Evolutionary conservation across 2,329 filamentous ascomycete genomes (phyloP).

Genomic region (Fusarium denticulatum): DNA sequence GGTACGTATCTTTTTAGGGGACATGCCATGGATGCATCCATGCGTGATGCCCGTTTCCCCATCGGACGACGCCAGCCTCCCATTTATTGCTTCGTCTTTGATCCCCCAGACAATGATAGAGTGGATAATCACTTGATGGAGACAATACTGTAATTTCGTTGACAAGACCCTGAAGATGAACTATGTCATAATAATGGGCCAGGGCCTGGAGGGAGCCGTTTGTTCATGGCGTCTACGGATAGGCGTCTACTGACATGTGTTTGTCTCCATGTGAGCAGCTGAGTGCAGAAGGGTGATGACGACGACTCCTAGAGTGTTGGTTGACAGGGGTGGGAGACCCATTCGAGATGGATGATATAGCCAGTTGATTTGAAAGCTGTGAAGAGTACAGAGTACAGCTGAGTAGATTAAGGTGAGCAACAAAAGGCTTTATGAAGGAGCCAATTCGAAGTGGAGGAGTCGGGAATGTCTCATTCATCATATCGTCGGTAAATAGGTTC

Average conservation of each 20-base stretch:
- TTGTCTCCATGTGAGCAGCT: not conserved
- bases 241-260: not conserved
- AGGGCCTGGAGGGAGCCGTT: constrained; percentile 10
- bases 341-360: not conserved
- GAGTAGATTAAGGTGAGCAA: not conserved
- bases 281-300: constrained; percentile 23
- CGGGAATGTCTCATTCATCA: not conserved
- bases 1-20: constrained; percentile 4
- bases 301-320: constrained; percentile 23
- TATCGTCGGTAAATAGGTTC: not conserved
- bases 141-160: not conserved
- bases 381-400: not conserved
- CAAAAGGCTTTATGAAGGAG: not conserved
- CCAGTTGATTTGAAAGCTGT: not conserved
- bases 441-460: not conserved
- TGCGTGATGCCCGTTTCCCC: not conserved
- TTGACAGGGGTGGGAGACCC: constrained; percentile 16
- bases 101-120: not conserved
- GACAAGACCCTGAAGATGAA: not conserved
- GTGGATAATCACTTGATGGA: constrained; percentile 1
- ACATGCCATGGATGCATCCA: not conserved
- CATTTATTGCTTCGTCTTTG: not conserved
- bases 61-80: constrained; percentile 19
- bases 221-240: not conserved
- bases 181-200: constrained; percentile 5